A percentile compares a stretch with the other conserved stretches of the same genome.
Evolutionary conservation across 1,139 yeast genomes (phyloP).

Genomic region (Kodamaea derodonti): DNA sequence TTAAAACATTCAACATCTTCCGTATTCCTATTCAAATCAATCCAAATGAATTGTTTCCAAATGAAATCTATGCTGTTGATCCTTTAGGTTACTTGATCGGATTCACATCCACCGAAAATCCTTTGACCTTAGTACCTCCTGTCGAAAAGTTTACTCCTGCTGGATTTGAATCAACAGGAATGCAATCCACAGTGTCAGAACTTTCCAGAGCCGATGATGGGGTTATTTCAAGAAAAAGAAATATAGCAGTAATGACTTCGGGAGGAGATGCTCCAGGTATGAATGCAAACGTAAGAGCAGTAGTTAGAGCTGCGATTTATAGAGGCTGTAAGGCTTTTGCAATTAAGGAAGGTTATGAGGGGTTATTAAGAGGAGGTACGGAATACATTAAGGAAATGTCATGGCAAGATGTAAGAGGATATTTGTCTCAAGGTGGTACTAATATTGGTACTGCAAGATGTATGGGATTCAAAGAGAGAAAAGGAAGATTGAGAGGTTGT

Average conservation of each 20-base stretch:
- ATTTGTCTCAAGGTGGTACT: slow-evolving; percentile 90
- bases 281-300: slow-evolving; percentile 94
- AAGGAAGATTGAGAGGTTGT: slow-evolving; percentile 80
- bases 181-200: slow-evolving; percentile 15
- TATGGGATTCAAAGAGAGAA: slow-evolving; percentile 75
- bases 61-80: slow-evolving; percentile 63
- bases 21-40: slow-evolving; percentile 31
- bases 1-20: slow-evolving; percentile 25
- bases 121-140: slow-evolving; percentile 52
- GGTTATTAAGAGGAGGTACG: slow-evolving; percentile 78
- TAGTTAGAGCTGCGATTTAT: slow-evolving; percentile 84
- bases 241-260: slow-evolving; percentile 91
- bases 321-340: slow-evolving; percentile 94
- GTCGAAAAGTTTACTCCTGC: slow-evolving; percentile 18
- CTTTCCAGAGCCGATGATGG: slow-evolving; percentile 12
- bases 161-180: slow-evolving; percentile 7
- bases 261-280: slow-evolving; percentile 99
- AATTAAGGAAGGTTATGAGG: slow-evolving; percentile 92
- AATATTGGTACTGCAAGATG: slow-evolving; percentile 96
- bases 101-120: slow-evolving; percentile 56
- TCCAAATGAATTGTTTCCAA: slow-evolving; percentile 67
- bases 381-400: slow-evolving; percentile 67
- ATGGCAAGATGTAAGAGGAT: slow-evolving; percentile 95
- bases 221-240: slow-evolving; percentile 30
- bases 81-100: slow-evolving; percentile 69